Base-by-base conservation (phyloP, 192 early-diverging fungal genomes). In the Chytriomyces sp. region DNA sequence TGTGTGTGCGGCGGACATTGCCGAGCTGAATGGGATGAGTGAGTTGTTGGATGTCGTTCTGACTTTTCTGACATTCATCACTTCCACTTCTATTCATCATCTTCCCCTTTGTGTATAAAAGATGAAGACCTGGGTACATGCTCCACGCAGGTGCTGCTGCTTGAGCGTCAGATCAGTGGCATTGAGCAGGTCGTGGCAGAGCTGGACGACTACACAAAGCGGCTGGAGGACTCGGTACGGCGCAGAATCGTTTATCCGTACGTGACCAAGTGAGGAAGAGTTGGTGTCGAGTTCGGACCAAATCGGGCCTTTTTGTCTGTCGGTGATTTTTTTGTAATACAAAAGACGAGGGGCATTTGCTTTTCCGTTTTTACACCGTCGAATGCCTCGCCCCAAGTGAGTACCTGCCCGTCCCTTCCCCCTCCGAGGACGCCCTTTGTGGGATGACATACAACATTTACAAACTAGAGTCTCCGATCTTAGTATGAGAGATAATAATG, bases 131-230 rank as follows among this genome's bases (percentile, higher is more conserved):
- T 64, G 63, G 63, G 26, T 20, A 13, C n/a, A 13, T 64, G 13
- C 63, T n/a, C 63, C 5, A 26, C 63, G 18, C 63, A 64, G 20
- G 63, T 64, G 20, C 28, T 28, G 63, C 20, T 64, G 18, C 49
- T 82, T 64, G 81, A 82, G 66, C 73, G 72, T 11, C 78, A 82
- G 49, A 65, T 82, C 48, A 43, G 67, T 23, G 61, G n/a, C 57
- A 77, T 82, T 28, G 81, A 82, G 50, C 74, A 69, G n/a, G 81
- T 82, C 65, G 75, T 75, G 46, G 23, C 35, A 16, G 81, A 82
- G 50, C 59, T 82, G 45, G 81, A 82, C 45, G 79, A 70, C 10
- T 82, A 82, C 50, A 80, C 81, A 11, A 75, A 77, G 35, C 60
- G 64, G 49, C 53, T 77, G 65, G 78, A 64, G 26, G 63, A 64